Conservation (phyloP, 208 protist genomes). For the Leishmania martiniquensis region DNA sequence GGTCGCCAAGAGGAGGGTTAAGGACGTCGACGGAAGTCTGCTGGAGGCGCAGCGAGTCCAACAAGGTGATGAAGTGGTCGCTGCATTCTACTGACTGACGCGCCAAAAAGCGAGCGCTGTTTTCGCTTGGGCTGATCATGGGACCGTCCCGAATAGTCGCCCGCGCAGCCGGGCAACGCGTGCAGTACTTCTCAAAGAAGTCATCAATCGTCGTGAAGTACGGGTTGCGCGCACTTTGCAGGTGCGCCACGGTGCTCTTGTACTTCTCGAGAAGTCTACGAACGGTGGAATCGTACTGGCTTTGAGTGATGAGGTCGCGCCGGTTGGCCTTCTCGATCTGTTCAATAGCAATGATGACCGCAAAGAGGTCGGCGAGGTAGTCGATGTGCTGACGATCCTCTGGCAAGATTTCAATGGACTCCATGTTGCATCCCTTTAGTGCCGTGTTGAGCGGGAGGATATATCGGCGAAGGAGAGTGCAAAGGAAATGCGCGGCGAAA, state of each 20-base stretch:
- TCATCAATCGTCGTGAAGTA: constrained; percentile 87
- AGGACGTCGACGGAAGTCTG: constrained; percentile 93
- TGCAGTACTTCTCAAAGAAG: constrained; percentile 93
- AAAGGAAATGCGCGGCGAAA: not conserved
- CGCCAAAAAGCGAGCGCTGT: constrained; percentile 52
- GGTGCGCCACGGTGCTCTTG: constrained; percentile 85
- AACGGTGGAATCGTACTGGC: constrained; percentile 87
- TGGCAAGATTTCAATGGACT: constrained; percentile 45
- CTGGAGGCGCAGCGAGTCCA: constrained; percentile 92
- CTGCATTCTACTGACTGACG: constrained; percentile 85
- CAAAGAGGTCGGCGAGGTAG: constrained; percentile 95
- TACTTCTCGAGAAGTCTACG: constrained; percentile 96
- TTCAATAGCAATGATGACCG: constrained; percentile 94
- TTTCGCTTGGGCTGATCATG: constrained; percentile 41
- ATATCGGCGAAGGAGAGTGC: not conserved
- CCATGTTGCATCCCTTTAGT: not conserved
- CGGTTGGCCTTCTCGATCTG: constrained; percentile 95
- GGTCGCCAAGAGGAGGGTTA: constrained; percentile 90
- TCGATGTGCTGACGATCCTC: constrained; percentile 90
- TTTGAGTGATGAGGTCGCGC: constrained; percentile 86
- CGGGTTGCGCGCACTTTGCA: constrained; percentile 66
- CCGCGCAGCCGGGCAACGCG: constrained; percentile 61
- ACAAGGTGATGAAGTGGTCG: constrained; percentile 94
- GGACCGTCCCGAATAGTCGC: constrained; percentile 68
- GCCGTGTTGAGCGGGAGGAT: not conserved